Conservation (phyloP, 2,329 filamentous ascomycete genomes). For the Calonectria hawksworthii region DNA sequence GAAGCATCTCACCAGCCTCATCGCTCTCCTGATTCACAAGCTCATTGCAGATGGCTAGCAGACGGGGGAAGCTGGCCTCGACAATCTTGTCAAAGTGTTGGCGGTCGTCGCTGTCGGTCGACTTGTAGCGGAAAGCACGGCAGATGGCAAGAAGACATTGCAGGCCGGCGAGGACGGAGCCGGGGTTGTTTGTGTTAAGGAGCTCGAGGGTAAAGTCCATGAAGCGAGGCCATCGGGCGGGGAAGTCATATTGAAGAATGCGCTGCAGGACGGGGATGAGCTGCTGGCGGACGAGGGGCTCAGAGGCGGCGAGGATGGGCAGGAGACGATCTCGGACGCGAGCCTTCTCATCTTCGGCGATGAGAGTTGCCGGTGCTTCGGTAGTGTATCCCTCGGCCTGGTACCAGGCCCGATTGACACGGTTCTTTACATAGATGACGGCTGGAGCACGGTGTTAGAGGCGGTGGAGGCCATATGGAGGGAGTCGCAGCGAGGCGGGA, state of each 20-base stretch:
- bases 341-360: conserved; percentile 90
- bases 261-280: conserved; percentile 95
- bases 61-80: conserved; percentile 88
- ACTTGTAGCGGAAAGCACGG: conserved; percentile 95
- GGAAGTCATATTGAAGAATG: conserved; percentile 96
- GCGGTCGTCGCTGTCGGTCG: conserved; percentile 79
- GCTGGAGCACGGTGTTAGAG: conserved; percentile 65
- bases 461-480: conserved; percentile 43
- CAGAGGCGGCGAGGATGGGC: conserved; percentile 86
- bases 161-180: conserved; percentile 90
- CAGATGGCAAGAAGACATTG: conserved; percentile 96
- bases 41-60: conserved; percentile 89
- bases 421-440: conserved; percentile 98
- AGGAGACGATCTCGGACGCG: conserved; percentile 90
- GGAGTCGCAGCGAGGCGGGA: conserved; percentile 30
- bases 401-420: conserved; percentile 93
- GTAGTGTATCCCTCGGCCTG: conserved; percentile 80
- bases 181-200: conserved; percentile 86
- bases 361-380: conserved; percentile 69
- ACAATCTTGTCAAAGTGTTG: conserved; percentile 96
- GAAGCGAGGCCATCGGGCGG: conserved; percentile 92
- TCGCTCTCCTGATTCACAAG: conserved; percentile 91
- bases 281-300: conserved; percentile 88
- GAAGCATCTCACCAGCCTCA: conserved; percentile 96
- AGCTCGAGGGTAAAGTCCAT: conserved; percentile 93